Evolutionary conservation across 1,284 basidiomycete species (phyloP).

Genomic region (Naganishia sp.): DNA sequence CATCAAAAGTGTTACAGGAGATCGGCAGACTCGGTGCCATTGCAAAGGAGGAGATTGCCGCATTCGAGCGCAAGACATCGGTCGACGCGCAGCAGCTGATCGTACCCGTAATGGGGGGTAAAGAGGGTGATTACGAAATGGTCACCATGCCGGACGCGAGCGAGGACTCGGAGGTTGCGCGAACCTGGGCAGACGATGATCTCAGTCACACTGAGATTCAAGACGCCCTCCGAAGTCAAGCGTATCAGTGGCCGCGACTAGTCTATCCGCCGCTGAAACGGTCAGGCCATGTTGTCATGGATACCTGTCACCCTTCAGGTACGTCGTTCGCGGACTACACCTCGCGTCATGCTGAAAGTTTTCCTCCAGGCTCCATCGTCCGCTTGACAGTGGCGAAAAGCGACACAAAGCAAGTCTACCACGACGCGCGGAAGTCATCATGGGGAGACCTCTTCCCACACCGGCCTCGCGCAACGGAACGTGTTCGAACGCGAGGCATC

Average conservation of each 20-base stretch:
- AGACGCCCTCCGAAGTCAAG: constrained; percentile 46
- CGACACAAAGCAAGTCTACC: constrained; percentile 89
- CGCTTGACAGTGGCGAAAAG: constrained; percentile 87
- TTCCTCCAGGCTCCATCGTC: constrained; percentile 73
- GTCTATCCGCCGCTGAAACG: constrained; percentile 87
- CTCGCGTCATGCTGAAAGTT: constrained; percentile 11
- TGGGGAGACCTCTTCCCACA: constrained; percentile 98
- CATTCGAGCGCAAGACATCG: constrained; percentile 38
- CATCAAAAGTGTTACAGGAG: constrained; percentile 47
- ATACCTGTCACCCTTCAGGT: constrained; percentile 84
- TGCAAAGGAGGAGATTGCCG: constrained; percentile 36
- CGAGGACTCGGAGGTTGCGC: constrained; percentile 1
- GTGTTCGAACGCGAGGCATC: constrained; percentile 59
- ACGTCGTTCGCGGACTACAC: constrained; percentile 38
- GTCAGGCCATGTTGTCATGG: constrained; percentile 89
- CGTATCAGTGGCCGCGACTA: constrained; percentile 85
- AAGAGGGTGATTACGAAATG: constrained; percentile 38
- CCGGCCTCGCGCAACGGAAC: constrained; percentile 68
- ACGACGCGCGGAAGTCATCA: constrained; percentile 86
- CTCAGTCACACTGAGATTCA: constrained; percentile 33
- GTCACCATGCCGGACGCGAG: not conserved
- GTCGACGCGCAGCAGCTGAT: constrained; percentile 44
- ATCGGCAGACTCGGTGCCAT: constrained; percentile 34
- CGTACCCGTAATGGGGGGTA: constrained; percentile 27
- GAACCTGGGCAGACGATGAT: constrained; percentile 7